Base-by-base conservation (phyloP, 345 rosid genomes). In the Sisymbrium altissimum region DNA sequence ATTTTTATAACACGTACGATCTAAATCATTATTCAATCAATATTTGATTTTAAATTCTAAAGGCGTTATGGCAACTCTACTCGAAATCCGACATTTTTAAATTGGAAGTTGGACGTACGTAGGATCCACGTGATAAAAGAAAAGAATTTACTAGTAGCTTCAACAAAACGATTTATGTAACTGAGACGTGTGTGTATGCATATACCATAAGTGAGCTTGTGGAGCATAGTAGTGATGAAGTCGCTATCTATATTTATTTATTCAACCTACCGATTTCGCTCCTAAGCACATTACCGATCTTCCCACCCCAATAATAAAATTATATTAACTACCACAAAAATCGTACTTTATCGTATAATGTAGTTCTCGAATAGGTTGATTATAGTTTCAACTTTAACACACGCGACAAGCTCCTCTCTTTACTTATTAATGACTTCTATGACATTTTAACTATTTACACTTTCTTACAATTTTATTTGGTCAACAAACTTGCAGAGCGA, bases 401-500 rank as follows among this genome's bases (percentile, higher is more conserved):
- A 43, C 39, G 48, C 40, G 64, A 60, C 64, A 52, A 68, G 63
- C 12, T 19, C 64, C 64, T 19, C 55, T 14, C 62, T 39, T 14
- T 67, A 39, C 53, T 68, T 21, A 14, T 50, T 67, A 38, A 57
- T 55, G 48, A 17, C 19, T 67, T 23, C 33, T 23, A 29, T 44
- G 53, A 48, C 36, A 19, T 10, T 19, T 49, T 30, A 13, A 27
- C 27, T 27, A 30, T 50, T 32, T 18, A 29, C 46, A 29, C 4
- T 48, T 68, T 54, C 11, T 56, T 43, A 62, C 35, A 41, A 52
- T 15, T 33, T 45, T 54, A 44, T 46, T 45, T 56, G 66, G 38
- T 54, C 59, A 64, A 63, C 19, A 71, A 70, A 70, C 54, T 48
- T 48, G 66, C 85, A 93, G 98, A 85, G 84, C 68, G 85, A 88